Conservation (phyloP, 441 rosid genomes). For the Croton laevigatus region DNA sequence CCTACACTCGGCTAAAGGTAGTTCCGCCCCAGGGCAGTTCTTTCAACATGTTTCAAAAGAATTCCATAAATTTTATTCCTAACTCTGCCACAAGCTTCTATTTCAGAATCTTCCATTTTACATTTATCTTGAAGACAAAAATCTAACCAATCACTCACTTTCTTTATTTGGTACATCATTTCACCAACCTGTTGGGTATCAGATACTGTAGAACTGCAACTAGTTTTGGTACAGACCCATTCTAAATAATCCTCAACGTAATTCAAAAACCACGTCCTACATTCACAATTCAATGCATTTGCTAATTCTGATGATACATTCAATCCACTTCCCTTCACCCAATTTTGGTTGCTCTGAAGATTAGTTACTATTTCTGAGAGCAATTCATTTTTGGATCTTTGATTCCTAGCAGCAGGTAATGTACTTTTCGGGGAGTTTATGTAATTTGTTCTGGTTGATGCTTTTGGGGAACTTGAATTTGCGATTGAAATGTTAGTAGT, state of each 20-base stretch:
- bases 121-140: slow-evolving; percentile 23
- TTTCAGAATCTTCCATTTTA: slow-evolving; percentile 32
- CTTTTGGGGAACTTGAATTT: slow-evolving; percentile 2
- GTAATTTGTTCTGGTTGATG: slow-evolving; percentile 2
- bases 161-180: slow-evolving; percentile 56
- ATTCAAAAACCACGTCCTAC: slow-evolving; percentile 49
- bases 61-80: slow-evolving; percentile 62
- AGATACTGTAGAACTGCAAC: slow-evolving; percentile 24
- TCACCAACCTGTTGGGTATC: slow-evolving; percentile 46
- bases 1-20: no score
- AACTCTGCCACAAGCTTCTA: slow-evolving; percentile 46
- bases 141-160: slow-evolving; percentile 71
- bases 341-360: slow-evolving; percentile 19
- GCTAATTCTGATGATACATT: slow-evolving; percentile 36
- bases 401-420: slow-evolving; percentile 9
- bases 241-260: slow-evolving; percentile 60
- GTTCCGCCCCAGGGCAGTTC: slow-evolving; percentile 47
- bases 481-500: slow-evolving; percentile 1
- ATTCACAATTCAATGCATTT: slow-evolving; percentile 42
- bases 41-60: slow-evolving; percentile 70
- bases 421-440: slow-evolving; percentile 13
- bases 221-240: slow-evolving; percentile 30
- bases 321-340: slow-evolving; percentile 38
- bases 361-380: slow-evolving; percentile 17
- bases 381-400: slow-evolving; percentile 22